Conservation (phyloP, 2,329 filamentous ascomycete species). For the Purpureocillium takamizusanense region DNA sequence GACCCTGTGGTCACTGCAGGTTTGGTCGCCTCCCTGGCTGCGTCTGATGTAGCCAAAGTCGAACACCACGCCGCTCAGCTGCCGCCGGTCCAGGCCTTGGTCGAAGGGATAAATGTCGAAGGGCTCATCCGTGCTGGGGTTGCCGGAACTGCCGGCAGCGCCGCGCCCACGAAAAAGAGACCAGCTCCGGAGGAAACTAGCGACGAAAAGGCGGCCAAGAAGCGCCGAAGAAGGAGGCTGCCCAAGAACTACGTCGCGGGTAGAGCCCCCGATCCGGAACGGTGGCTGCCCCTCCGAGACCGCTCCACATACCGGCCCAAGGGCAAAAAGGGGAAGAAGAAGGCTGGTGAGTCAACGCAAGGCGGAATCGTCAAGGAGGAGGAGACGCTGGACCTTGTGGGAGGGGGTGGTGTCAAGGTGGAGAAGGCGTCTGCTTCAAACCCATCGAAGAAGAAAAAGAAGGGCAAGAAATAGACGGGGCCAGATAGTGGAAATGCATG, state of each 20-base stretch:
- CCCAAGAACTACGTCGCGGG: slow-evolving; percentile 68
- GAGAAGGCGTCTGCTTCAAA: slow-evolving; percentile 41
- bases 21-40: slow-evolving; percentile 73
- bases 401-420: slow-evolving; percentile 56
- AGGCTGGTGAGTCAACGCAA: slow-evolving; percentile 69
- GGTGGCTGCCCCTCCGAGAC: slow-evolving; percentile 88
- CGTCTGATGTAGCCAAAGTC: slow-evolving; percentile 46
- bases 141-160: slow-evolving; percentile 24
- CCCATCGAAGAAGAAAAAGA: slow-evolving; percentile 41
- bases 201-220: slow-evolving; percentile 35
- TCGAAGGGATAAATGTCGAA: slow-evolving; percentile 49
- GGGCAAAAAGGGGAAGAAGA: slow-evolving; percentile 86
- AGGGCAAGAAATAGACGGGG: slow-evolving; percentile 40
- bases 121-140: slow-evolving; percentile 60
- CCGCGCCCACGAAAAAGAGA: slow-evolving; percentile 39
- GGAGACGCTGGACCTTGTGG: slow-evolving; percentile 54
- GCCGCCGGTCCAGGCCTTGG: slow-evolving; percentile 53
- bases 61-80: slow-evolving; percentile 46
- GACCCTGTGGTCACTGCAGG: slow-evolving; percentile 70
- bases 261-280: slow-evolving; percentile 79
- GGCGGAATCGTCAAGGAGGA: slow-evolving; percentile 74
- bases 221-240: slow-evolving; percentile 52
- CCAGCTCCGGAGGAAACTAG: slow-evolving; percentile 25
- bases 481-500: not conserved
- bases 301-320: slow-evolving; percentile 83